Evolutionary conservation across 2,329 filamentous ascomycete genomes (phyloP), one percentile per base, ranked within the genome.

Genomic region (Phyllosticta citribraziliensis): DNA sequence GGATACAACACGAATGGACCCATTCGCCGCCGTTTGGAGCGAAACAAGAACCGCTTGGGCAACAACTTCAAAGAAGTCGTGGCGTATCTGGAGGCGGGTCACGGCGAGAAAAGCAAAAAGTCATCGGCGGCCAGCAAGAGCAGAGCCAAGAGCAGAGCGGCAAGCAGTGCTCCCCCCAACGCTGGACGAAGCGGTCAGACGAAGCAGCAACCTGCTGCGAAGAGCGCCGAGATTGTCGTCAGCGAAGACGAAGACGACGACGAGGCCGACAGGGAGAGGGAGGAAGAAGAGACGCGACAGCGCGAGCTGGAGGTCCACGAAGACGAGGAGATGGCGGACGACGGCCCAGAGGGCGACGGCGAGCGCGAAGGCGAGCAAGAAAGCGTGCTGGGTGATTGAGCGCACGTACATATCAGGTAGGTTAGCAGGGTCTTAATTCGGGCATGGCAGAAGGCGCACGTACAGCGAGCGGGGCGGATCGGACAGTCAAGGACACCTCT

Each of bases 41-140:
- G 89, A 65, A 97, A 99, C 74, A 88, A 88, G 70, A 79, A 78
- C n/a, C 86, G 84, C 69, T 81, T 99, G 2, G 94, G 94, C 2
- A 79, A 83, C 54, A 97, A 94, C 71, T 95, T 89, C 79, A 89
- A 88, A 69, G 91, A 94, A 67, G 85, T 97, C 6, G 78, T 96
- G 4, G 83, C 84, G 9, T 94, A 88, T 72, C 78, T 97, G 3
- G 91, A 96, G 68, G 84, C 88, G 62, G 79, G 81, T n/a, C 63
- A 63, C 3, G 65, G 70, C 56, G 82, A 79, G 69, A 76, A 74
- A 66, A 70, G 72, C 35, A 67, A 67, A 60, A 76, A 71, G 59
- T 79, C 76, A 51, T 76, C 73, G 63, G 70, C 70, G 64, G 71
- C 70, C 60, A 70, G 68, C 40, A 75, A 74, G 70, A 52, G 61